Percentiles rank a stretch among this genome's conserved stretches.
Conservation (phyloP, 345 rosid genomes). For the Melaleuca quinquenervia region DNA sequence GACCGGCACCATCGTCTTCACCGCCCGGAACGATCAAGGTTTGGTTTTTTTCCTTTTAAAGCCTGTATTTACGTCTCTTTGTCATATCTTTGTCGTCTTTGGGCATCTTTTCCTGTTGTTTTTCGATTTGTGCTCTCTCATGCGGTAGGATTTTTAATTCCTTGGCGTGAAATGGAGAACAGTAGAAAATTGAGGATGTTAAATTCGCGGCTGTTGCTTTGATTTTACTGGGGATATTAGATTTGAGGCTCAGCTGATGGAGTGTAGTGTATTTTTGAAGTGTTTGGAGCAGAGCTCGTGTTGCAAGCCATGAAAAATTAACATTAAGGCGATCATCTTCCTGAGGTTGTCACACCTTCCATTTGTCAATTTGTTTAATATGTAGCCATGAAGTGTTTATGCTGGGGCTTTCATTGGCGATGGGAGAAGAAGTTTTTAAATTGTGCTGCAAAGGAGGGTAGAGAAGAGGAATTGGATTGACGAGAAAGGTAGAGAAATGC, state of each 20-base stretch:
- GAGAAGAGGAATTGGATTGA: neutral
- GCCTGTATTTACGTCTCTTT: neutral
- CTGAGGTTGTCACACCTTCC: neutral
- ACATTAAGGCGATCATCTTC: neutral
- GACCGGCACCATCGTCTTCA: constrained; percentile 26
- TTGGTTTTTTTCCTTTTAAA: neutral
- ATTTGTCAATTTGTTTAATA: neutral
- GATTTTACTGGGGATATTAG: neutral
- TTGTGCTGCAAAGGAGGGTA: neutral
- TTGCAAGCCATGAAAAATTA: neutral
- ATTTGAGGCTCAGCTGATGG: neutral
- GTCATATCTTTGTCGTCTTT: neutral
- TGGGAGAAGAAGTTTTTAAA: neutral
- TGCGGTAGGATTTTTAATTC: neutral
- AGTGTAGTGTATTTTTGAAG: neutral
- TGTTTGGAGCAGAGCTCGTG: neutral
- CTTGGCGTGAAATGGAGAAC: neutral
- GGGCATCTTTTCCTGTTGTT: neutral
- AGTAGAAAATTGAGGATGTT: neutral
- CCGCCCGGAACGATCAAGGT: constrained; percentile 40
- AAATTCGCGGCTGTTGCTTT: neutral
- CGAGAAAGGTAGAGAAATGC: neutral
- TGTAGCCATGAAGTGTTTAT: neutral
- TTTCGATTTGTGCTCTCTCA: neutral
- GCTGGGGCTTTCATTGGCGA: neutral